Conservation (phyloP, 2,329 filamentous ascomycete genomes). For the Penicillium sp. region DNA sequence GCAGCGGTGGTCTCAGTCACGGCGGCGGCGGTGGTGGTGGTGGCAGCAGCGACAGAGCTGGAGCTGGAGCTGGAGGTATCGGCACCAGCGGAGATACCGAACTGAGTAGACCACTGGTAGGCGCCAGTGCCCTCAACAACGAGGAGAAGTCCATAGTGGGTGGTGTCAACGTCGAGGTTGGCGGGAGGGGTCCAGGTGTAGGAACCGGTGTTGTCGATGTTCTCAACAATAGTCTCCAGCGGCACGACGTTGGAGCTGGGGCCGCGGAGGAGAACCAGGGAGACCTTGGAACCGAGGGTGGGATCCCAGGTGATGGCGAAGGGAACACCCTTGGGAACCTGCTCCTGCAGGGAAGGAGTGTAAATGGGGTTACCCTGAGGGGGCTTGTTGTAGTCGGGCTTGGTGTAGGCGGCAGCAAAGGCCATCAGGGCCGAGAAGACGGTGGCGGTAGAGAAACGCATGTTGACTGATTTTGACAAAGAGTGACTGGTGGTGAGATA, state of each 20-base stretch:
- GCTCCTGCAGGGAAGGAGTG: slow-evolving; percentile 50
- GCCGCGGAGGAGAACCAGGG: slow-evolving; percentile 60
- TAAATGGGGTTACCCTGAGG: slow-evolving; percentile 56
- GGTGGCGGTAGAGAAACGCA: slow-evolving; percentile 40
- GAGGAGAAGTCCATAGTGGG: slow-evolving; percentile 61
- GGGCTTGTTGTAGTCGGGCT: slow-evolving; percentile 34
- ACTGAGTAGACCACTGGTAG: slow-evolving; percentile 63
- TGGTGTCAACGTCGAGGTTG: slow-evolving; percentile 47
- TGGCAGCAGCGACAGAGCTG: neutral
- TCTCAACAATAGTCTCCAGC: slow-evolving; percentile 52
- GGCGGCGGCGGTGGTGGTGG: slow-evolving; percentile 22
- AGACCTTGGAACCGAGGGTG: slow-evolving; percentile 43
- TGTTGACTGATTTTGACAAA: slow-evolving; percentile 26
- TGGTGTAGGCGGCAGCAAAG: slow-evolving; percentile 37
- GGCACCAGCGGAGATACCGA: slow-evolving; percentile 50
- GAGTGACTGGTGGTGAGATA: slow-evolving; percentile 26
- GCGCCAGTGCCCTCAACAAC: slow-evolving; percentile 58
- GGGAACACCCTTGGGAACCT: slow-evolving; percentile 55
- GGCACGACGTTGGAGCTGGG: slow-evolving; percentile 55
- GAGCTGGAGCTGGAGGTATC: slow-evolving; percentile 6
- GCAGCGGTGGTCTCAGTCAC: slow-evolving; percentile 16
- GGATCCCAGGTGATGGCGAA: slow-evolving; percentile 60
- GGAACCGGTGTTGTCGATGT: slow-evolving; percentile 55
- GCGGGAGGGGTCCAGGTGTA: slow-evolving; percentile 56
- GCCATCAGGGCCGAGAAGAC: slow-evolving; percentile 40